Base-by-base conservation (phyloP, 2,329 filamentous ascomycete genomes). In the Aspergillus brunneoviolaceus region DNA sequence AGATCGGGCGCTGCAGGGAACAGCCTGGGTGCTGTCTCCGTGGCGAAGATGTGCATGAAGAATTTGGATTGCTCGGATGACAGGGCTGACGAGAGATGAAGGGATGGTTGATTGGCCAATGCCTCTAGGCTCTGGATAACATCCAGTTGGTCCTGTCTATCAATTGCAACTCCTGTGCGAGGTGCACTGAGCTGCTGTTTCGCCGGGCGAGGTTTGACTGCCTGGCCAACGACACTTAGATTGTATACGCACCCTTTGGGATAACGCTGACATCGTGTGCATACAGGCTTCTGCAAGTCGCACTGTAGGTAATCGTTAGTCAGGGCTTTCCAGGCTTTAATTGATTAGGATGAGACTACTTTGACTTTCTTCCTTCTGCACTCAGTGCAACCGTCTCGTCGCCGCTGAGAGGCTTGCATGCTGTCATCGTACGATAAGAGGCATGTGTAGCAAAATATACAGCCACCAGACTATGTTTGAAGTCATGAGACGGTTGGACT, bases 341-440 rank as follows among this genome's bases (percentile, higher is more conserved):
- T 16, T 14, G 42, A 31, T 16, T 16, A 2, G 5, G 25, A 5
- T 12, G 11, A 7, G 9, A 21, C 51, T 64, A 70, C 68, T 55
- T 69, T 72, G 21, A 72, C 63, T 60, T 73, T 73, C 49, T 71
- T 73, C 45, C 69, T 64, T 11, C 67, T 64, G 50, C 70, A 73
- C 55, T 73, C 69, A 5, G 65, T 67, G 47, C 70, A 73, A 50
- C 70, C 70, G 62, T 70, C 69, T 31, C 66, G 64, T 79, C 67
- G 66, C 57, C 65, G 66, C 31, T 62, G 60, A 49, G 29, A 16
- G 19, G 42, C 29, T 21, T 47, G 11, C 23, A 21, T n/a, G 21
- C 31, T 21, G 31, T 51, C 31, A 35, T 19, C 2, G 27, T 51
- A n/a, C 19, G n/a, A 19, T 3, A 6, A 16, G 14, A 16, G 33